phyloP scores from a whole-genome alignment of 805 yeast genomes.

The Nematodospora valgi region DNA sequence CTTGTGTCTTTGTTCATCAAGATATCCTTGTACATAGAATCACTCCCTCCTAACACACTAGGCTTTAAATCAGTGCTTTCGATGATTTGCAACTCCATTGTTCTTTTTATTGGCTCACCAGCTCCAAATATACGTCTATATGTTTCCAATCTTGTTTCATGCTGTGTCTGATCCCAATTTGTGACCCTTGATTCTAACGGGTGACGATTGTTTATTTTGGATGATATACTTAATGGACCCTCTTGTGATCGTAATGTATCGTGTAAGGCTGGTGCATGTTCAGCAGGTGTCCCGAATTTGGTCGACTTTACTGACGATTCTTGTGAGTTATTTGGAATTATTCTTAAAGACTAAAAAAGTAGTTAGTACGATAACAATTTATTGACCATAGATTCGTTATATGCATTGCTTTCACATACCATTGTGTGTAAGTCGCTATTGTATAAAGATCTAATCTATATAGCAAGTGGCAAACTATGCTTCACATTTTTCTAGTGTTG shows the following conservation, averaged over 20 bases:
- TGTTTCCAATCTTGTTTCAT: slow-evolving; percentile 65
- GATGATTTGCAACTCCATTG: slow-evolving; percentile 82
- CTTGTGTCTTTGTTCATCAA: slow-evolving; percentile 71
- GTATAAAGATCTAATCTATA: background rate
- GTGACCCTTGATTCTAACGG: slow-evolving; percentile 76
- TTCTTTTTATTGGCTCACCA: slow-evolving; percentile 88
- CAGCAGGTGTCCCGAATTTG: slow-evolving; percentile 52
- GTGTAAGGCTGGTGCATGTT: slow-evolving; percentile 66
- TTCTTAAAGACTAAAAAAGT: slow-evolving; percentile 45
- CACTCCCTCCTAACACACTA: slow-evolving; percentile 52
- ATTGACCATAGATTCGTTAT: background rate
- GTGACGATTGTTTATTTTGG: slow-evolving; percentile 73
- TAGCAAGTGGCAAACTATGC: background rate
- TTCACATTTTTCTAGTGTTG: no score
- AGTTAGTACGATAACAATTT: background rate
- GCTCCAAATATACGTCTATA: slow-evolving; percentile 85
- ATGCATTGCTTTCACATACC: slow-evolving; percentile 5
- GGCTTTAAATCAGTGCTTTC: slow-evolving; percentile 71
- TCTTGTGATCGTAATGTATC: slow-evolving; percentile 64
- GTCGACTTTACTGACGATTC: slow-evolving; percentile 48
- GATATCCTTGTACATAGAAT: slow-evolving; percentile 70
- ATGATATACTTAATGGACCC: slow-evolving; percentile 58
- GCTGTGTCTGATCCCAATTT: slow-evolving; percentile 79
- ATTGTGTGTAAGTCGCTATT: slow-evolving; percentile 4
- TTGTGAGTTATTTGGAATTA: slow-evolving; percentile 52